Evolutionary conservation across 176 grass and related monocot genomes (phyloP), one percentile per base, ranked within the genome.

Genomic region (Paspalum vaginatum): DNA sequence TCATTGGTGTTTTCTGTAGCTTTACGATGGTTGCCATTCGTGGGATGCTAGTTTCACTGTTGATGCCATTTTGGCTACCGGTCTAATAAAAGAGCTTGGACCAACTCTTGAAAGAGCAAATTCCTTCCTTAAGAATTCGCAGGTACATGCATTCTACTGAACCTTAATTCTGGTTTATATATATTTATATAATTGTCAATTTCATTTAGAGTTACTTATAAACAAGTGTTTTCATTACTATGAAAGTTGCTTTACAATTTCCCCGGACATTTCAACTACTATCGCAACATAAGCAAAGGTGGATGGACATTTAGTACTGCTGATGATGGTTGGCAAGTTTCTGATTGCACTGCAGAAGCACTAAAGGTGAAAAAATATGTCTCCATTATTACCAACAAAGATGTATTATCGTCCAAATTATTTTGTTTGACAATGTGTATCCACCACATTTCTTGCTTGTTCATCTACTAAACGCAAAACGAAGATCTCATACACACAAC

Each of bases 271-370:
- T 81, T 97, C 54, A 85, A 75, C 73, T 64, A 64, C 7, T 94
- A 97, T 24, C 91, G 91, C 51, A 91, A 97, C 85, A 85, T 88
- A 58, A 92, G 91, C 49, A 97, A 97, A 97, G 94, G 91, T 76
- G 89, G 89, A 82, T 97, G 94, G 94, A 73, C 94, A 6, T 97
- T 97, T 57, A 92, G 89, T 55, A 94, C 89, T 11, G 85, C 45
- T 67, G 94, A 97, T 82, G 89, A 97, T 25, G 94, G 94, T 49
- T 97, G 94, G 94, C 85, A 85, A 75, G 87, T 92, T 85, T 97
- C 94, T 76, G 91, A 97, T 86, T 94, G 91, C 76, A 97, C 94
- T 65, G 85, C 89, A 47, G 85, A 90, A 90, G 94, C 85, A 88
- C 62, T 97, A 48, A 90, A 97, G 94, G 86, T 83, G 54, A n/a